Percentiles rank a stretch among this genome's conserved stretches.
phyloP scores from a whole-genome alignment of 306 rosid species.

The Prinsepia uniflora region DNA sequence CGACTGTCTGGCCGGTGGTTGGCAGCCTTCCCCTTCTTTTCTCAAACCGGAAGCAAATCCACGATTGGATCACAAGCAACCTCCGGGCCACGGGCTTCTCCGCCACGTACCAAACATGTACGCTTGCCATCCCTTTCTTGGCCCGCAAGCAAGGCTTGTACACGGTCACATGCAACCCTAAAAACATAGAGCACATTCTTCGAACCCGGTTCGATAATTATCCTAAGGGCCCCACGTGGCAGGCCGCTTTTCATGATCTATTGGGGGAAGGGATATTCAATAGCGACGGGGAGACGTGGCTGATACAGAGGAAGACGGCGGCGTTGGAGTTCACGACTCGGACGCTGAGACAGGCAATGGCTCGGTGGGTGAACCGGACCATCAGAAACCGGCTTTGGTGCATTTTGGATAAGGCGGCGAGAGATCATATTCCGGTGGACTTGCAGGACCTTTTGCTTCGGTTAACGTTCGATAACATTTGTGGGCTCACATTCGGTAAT shows the following conservation, averaged over 20 bases:
- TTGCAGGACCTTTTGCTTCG: constrained; percentile 80
- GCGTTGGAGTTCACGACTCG: constrained; percentile 89
- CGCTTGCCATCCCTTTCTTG: constrained; percentile 66
- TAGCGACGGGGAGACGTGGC: constrained; percentile 91
- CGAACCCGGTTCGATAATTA: constrained; percentile 74
- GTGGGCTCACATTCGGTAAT: constrained; percentile 89
- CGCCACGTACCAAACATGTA: constrained; percentile 79
- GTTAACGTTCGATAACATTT: constrained; percentile 82
- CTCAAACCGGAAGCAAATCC: constrained; percentile 55
- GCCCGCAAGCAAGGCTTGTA: constrained; percentile 56
- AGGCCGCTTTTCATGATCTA: constrained; percentile 82
- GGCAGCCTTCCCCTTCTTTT: constrained; percentile 76
- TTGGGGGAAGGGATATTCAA: constrained; percentile 90
- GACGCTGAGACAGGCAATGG: constrained; percentile 86
- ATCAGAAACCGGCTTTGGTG: constrained; percentile 73
- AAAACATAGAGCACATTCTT: constrained; percentile 78
- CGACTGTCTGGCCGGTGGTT: constrained; percentile 56
- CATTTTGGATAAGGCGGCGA: constrained; percentile 64
- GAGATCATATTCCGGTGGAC: constrained; percentile 50
- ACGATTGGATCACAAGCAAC: constrained; percentile 72
- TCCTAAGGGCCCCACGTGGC: constrained; percentile 88
- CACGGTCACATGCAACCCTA: constrained; percentile 74
- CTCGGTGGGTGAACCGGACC: constrained; percentile 89
- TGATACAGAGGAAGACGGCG: constrained; percentile 90
- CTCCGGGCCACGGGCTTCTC: constrained; percentile 48